phyloP scores from a whole-genome alignment of 2,329 filamentous ascomycete species.

The Colletotrichum godetiae region DNA sequence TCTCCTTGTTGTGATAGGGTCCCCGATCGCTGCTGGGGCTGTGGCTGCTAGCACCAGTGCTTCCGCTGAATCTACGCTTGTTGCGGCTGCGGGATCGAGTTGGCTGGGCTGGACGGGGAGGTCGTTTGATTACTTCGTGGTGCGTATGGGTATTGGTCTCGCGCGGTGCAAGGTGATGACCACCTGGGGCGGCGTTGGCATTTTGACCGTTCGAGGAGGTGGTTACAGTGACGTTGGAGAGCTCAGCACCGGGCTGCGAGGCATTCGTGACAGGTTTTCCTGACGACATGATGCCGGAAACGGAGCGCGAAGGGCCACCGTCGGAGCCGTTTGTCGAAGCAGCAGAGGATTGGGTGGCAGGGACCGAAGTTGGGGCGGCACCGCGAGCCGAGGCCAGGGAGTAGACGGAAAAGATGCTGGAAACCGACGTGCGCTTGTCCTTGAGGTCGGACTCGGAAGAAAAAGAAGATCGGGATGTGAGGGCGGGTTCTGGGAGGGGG shows the following conservation, averaged over 20 bases:
- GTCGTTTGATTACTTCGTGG: constrained; percentile 55
- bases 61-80: constrained; percentile 83
- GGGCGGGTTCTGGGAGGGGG: constrained; percentile 60
- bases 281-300: constrained; percentile 59
- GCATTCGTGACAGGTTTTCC: constrained; percentile 51
- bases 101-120: constrained; percentile 52
- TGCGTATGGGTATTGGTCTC: constrained; percentile 45
- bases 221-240: constrained; percentile 65
- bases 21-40: constrained; percentile 80
- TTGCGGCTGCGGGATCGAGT: constrained; percentile 74
- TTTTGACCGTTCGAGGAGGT: constrained; percentile 58
- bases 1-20: constrained; percentile 61
- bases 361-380: constrained; percentile 64
- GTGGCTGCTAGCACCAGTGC: constrained; percentile 83
- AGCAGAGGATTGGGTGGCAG: constrained; percentile 63
- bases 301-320: constrained; percentile 52
- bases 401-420: constrained; percentile 79
- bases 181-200: constrained; percentile 48
- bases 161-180: constrained; percentile 59
- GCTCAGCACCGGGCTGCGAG: constrained; percentile 61
- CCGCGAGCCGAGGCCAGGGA: constrained; percentile 73
- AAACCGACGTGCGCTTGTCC: constrained; percentile 78
- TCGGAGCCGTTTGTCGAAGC: constrained; percentile 67
- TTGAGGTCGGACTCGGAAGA: constrained; percentile 68
- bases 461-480: constrained; percentile 58